These are phyloP conservation scores for Rhododendron williamsianum DNA, from an alignment of 148 eudicot genomes.

Conservation along the genomic window DNA sequence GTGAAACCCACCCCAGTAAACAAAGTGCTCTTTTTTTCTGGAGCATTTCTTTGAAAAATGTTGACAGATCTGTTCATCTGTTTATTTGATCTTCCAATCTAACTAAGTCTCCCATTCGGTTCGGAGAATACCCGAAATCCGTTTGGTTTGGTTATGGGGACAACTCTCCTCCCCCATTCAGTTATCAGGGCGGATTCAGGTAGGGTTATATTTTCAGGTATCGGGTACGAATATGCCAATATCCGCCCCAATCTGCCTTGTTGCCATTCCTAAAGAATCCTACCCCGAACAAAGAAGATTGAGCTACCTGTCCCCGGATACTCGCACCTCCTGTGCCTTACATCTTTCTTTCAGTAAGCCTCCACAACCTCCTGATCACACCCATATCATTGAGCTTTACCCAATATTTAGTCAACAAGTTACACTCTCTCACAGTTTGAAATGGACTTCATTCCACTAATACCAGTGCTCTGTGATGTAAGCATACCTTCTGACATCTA, in stretches of 20 bases:
- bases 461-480: neutral
- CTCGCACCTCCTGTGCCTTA: neutral
- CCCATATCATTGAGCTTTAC: neutral
- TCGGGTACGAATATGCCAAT: neutral
- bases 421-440: neutral
- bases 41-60: too few species aligned
- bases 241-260: neutral
- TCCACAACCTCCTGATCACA: neutral
- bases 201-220: neutral
- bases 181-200: neutral
- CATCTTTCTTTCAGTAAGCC: neutral
- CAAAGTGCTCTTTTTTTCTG: too few species aligned
- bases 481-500: slow-evolving; percentile 81
- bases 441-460: neutral
- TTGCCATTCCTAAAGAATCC: neutral
- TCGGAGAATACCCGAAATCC: neutral
- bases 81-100: too few species aligned
- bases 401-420: neutral
- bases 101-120: too few species aligned
- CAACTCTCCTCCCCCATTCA: neutral
- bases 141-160: neutral
- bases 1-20: neutral
- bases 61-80: neutral
- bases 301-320: neutral
- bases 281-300: neutral